Evolutionary conservation across 495 filamentous ascomycete species (phyloP), one percentile per base, ranked within the genome.

Genomic region (Achaetomiella virescens): DNA sequence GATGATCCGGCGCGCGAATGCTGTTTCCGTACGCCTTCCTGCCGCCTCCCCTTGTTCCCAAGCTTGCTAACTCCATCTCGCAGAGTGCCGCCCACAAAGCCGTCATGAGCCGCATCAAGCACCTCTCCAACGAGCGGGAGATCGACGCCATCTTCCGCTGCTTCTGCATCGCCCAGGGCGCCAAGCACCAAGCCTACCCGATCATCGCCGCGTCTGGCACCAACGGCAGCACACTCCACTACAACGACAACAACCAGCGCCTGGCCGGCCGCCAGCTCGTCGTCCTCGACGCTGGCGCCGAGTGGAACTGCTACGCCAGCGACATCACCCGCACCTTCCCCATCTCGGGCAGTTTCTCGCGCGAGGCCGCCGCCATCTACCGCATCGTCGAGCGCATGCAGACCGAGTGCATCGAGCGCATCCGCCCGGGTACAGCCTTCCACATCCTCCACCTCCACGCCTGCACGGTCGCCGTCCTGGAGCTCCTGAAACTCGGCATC

Each of bases 321-420:
- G 91, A 97, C 61, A 81, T 97, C 35, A 97, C 92, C 0, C 81
- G 92, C 6, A 95, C 91, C 2, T 84, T 95, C 61, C 92, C 92
- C 0, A 69, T 95, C 17, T 74, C 72, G 21, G 83, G 81, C 1
- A 66, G 72, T 0, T 91, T 85, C 78, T 79, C 82, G 1, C 74
- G 72, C 49, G 84, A 93, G 62, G 81, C 81, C 2, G 77, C 76
- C 48, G 76, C 80, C 35, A 84, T 95, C 47, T 89, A 97, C 68
- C 72, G 75, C 5, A 62, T 91, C 10, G 92, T 97, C 17, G 80
- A 88, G 61, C 72, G 76, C 41, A 96, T 97, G 86, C 92, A 96
- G 65, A 78, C 82, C 8, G 81, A 84, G 47, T 91, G 88, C 60
- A 88, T 96, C 53, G 68, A 71, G 44, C 72, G 75, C 25, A 76